These are phyloP conservation scores for Auricularia sp. DNA, from an alignment of 768 basidiomycete species.

Conservation along the genomic window DNA sequence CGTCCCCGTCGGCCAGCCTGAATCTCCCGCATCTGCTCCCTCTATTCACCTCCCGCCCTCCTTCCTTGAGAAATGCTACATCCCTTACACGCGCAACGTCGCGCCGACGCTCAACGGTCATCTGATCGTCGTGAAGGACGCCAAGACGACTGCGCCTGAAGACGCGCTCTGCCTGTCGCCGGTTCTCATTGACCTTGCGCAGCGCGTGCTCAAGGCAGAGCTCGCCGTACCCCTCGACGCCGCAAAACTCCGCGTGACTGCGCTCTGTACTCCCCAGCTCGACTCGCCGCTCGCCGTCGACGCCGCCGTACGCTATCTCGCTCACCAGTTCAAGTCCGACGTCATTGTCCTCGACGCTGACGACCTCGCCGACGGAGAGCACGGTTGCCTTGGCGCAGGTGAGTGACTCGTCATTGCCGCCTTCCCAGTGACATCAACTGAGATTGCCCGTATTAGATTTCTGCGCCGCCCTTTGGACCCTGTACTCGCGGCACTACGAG, in stretches of 20 bases:
- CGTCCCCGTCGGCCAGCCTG: no score
- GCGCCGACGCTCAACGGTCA: background rate
- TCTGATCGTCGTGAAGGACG: background rate
- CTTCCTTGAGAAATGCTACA: background rate
- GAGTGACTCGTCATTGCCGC: constrained; percentile 1
- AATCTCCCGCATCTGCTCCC: no score
- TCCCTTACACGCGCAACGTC: background rate
- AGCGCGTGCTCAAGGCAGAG: background rate
- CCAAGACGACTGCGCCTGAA: background rate
- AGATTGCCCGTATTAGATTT: background rate
- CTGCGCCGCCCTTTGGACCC: background rate
- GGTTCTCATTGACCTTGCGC: background rate
- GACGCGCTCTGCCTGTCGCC: background rate
- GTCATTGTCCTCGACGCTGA: constrained; percentile 76
- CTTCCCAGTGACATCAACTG: background rate
- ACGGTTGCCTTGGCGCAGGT: constrained; percentile 79
- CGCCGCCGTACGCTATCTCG: background rate
- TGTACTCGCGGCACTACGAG: background rate
- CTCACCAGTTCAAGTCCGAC: constrained; percentile 34
- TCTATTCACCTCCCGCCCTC: background rate
- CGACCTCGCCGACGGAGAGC: constrained; percentile 80
- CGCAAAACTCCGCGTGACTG: background rate
- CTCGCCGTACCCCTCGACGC: background rate
- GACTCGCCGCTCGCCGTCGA: background rate
- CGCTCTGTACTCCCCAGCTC: background rate